These are phyloP conservation scores for Sarcodon sp. DNA, from an alignment of 768 basidiomycete species.

Conservation along the genomic window DNA sequence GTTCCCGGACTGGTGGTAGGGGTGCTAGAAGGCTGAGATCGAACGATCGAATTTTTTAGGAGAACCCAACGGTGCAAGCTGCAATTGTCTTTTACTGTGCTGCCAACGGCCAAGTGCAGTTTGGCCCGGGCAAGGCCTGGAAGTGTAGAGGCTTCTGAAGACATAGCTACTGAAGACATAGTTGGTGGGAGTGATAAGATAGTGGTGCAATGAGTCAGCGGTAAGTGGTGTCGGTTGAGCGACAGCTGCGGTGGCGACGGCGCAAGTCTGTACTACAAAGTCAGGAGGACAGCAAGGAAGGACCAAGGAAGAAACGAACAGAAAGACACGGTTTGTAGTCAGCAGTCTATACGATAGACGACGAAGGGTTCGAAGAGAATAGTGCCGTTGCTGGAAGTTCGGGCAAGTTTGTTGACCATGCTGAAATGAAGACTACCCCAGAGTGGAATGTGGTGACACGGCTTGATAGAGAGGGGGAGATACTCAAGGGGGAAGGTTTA, in stretches of 20 bases:
- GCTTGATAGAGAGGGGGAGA: too few species aligned
- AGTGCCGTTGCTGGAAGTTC: constrained; percentile 76
- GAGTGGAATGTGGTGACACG: too few species aligned
- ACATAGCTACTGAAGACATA: constrained; percentile 24
- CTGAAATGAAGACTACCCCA: too few species aligned
- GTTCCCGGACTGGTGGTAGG: constrained; percentile 11
- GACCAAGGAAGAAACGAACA: constrained; percentile 5
- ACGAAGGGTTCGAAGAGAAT: constrained; percentile 80
- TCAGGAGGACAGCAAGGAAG: constrained; percentile 1
- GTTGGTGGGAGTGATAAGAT: constrained; percentile 11
- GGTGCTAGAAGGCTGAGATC: constrained; percentile 31
- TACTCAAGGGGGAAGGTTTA: too few species aligned
- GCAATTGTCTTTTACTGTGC: constrained; percentile 44
- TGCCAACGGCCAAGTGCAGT: constrained; percentile 48
- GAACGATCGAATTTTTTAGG: constrained; percentile 71
- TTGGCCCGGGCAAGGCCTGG: constrained; percentile 61
- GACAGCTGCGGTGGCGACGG: constrained; percentile 8
- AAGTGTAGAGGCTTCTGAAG: constrained; percentile 33
- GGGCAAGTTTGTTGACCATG: constrained; percentile 79
- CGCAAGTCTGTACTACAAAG: constrained; percentile 10
- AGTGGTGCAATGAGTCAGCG: constrained; percentile 8
- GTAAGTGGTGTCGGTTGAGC: constrained; percentile 13
- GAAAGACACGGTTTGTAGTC: constrained; percentile 12
- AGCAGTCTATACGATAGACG: constrained; percentile 75
- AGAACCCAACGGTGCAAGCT: constrained; percentile 83